Percentiles rank a stretch among this genome's conserved stretches.
These are phyloP conservation scores for Kodamaea leandrae DNA, from an alignment of 805 yeast genomes.

Conservation along the genomic window DNA sequence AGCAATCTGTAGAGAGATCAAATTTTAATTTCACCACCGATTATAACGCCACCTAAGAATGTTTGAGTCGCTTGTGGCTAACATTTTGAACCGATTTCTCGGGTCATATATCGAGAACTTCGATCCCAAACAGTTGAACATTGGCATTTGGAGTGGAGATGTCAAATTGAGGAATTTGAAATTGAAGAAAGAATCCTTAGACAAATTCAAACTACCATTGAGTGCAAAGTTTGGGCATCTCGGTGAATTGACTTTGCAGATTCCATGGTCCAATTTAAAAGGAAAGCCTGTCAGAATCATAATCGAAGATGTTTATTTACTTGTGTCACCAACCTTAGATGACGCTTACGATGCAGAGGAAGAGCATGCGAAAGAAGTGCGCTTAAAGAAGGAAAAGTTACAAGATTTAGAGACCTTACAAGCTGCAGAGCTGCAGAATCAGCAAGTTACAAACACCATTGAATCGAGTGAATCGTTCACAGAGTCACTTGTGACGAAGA, in stretches of 20 bases:
- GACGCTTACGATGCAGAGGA: constrained; percentile 55
- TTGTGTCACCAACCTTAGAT: constrained; percentile 72
- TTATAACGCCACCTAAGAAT: constrained; percentile 24
- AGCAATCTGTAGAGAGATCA: neutral
- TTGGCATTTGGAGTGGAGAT: constrained; percentile 98
- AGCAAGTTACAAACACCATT: constrained; percentile 29
- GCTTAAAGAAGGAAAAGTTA: constrained; percentile 64
- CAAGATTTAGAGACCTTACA: constrained; percentile 65
- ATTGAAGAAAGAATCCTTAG: constrained; percentile 84
- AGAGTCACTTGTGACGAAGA: constrained; percentile 81
- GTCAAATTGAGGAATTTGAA: constrained; percentile 77
- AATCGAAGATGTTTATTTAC: constrained; percentile 80
- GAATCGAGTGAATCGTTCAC: constrained; percentile 76
- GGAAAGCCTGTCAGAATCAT: constrained; percentile 86
- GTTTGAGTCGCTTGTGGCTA: constrained; percentile 68
- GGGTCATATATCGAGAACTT: constrained; percentile 88
- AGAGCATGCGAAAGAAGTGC: constrained; percentile 56
- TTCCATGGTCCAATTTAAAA: constrained; percentile 95
- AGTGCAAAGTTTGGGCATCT: constrained; percentile 86
- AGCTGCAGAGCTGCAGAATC: constrained; percentile 38
- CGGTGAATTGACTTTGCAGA: constrained; percentile 84
- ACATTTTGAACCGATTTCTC: constrained; percentile 56
- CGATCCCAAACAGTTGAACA: constrained; percentile 91
- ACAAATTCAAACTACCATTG: constrained; percentile 78
- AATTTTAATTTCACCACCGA: too few species aligned